Conservation (phyloP, 2,329 filamentous ascomycete species). For the Claviceps quebecensis region DNA sequence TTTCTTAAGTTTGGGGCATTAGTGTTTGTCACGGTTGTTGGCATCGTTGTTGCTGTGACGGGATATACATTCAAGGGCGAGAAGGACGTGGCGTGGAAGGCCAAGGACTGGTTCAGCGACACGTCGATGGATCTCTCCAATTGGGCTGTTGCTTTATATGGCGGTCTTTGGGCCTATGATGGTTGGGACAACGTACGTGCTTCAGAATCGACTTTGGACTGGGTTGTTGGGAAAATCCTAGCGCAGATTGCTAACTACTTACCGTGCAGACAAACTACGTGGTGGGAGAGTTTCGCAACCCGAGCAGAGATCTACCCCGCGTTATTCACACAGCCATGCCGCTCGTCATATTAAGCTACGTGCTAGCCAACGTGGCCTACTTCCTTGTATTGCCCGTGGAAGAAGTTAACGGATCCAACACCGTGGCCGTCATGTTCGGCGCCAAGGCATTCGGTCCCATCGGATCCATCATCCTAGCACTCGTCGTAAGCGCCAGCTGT, state of each 20-base stretch:
- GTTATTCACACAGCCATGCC: constrained; percentile 97
- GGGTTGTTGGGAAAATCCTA: no score
- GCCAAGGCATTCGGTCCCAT: constrained; percentile 74
- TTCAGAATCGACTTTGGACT: no score
- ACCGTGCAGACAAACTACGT: constrained; percentile 80
- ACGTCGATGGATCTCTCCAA: constrained; percentile 67
- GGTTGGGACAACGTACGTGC: constrained; percentile 89
- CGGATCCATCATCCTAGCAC: constrained; percentile 70
- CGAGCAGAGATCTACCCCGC: constrained; percentile 73
- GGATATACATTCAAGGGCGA: constrained; percentile 65
- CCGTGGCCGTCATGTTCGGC: constrained; percentile 90
- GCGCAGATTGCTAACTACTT: not conserved
- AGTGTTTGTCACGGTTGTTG: constrained; percentile 71
- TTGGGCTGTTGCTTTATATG: constrained; percentile 91
- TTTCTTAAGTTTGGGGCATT: constrained; percentile 91
- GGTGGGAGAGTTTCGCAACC: constrained; percentile 90
- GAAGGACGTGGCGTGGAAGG: constrained; percentile 76
- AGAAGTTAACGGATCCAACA: constrained; percentile 77
- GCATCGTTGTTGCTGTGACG: constrained; percentile 77
- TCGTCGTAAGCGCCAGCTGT: constrained; percentile 82
- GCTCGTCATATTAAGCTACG: constrained; percentile 77
- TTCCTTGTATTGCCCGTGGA: constrained; percentile 79
- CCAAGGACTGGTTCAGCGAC: constrained; percentile 72
- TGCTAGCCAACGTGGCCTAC: constrained; percentile 85
- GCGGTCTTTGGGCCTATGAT: constrained; percentile 94